Conservation (phyloP, 2,329 filamentous ascomycete genomes). For the Iodosphaeria phyllophila region DNA sequence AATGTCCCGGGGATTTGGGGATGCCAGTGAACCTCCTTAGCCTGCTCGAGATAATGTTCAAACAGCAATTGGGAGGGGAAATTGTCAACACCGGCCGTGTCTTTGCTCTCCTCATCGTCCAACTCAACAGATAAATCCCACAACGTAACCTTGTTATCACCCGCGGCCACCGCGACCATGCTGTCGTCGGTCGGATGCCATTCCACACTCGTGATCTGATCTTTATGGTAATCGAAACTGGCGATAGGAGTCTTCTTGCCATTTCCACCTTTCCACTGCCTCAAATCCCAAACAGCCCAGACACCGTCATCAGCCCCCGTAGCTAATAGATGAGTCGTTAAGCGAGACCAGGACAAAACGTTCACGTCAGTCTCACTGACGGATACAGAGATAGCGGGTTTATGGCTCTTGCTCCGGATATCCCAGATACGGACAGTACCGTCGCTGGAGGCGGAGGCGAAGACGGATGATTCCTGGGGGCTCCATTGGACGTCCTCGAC, state of each 20-base stretch:
- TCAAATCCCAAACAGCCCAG: slow-evolving; percentile 92
- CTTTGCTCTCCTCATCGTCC: slow-evolving; percentile 89
- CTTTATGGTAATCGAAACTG: slow-evolving; percentile 85
- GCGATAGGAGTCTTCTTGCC: slow-evolving; percentile 60
- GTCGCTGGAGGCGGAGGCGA: slow-evolving; percentile 84
- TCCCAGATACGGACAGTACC: slow-evolving; percentile 96
- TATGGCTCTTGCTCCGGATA: slow-evolving; percentile 72
- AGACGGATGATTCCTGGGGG: slow-evolving; percentile 80
- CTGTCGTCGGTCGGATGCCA: slow-evolving; percentile 97
- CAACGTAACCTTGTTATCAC: slow-evolving; percentile 82
- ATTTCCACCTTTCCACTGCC: slow-evolving; percentile 68
- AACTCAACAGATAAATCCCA: slow-evolving; percentile 96
- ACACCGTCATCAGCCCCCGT: slow-evolving; percentile 85
- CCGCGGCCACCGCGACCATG: slow-evolving; percentile 80
- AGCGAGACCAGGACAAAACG: slow-evolving; percentile 85
- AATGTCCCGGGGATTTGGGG: slow-evolving; percentile 81
- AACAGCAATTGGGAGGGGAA: slow-evolving; percentile 91
- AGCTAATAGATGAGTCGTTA: slow-evolving; percentile 76
- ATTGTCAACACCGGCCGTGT: slow-evolving; percentile 71
- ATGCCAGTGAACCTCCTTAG: slow-evolving; percentile 96
- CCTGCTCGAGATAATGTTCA: slow-evolving; percentile 87
- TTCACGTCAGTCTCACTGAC: slow-evolving; percentile 80
- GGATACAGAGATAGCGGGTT: slow-evolving; percentile 72
- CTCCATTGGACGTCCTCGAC: slow-evolving; percentile 97
- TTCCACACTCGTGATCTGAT: slow-evolving; percentile 88